Base-by-base conservation (phyloP, 352 stramenopile genomes). In the Phytopythium aichiense region DNA sequence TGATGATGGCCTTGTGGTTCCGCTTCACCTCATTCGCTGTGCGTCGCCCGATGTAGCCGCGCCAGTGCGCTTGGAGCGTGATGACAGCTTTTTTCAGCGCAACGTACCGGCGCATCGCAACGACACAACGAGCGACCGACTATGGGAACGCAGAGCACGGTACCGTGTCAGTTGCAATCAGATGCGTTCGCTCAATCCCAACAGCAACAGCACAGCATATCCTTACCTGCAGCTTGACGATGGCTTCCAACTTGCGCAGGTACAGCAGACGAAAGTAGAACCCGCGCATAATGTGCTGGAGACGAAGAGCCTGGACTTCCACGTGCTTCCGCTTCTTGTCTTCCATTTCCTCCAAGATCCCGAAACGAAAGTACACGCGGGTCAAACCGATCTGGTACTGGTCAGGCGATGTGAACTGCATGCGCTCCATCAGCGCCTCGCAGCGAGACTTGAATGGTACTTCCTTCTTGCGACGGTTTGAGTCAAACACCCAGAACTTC, bases 361-460 rank as follows among this genome's bases (percentile, higher is more conserved):
- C 83, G 66, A 84, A 87, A 6, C 81, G 81, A 33, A 95, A 92
- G 64, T 93, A 95, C 56, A 95, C 84, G 28, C 86, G 80, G 9
- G 81, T 91, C 37, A 77, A 55, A 22, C 84, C 84, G 50, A 87
- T 86, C 54, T 95, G 84, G 54, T 88, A 95, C 60, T 94, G 73
- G 46, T 87, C 76, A 15, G 86, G 84, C 5, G 79, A 81, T 28
- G 74, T 82, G 9, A 91, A 79, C 20, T 69, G 53, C 69, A 91
- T 81, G 40, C 77, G 84, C 42, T 73, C 58, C 80, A 92, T 89
- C 31, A 91, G 53, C 33, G 68, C 64, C 33, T 88, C 56, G 42
- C 82, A 89, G 20, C 72, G 71, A 18, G 81, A 66, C 22, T 76
- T 76, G 20, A 82, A 38, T 20, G 77, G 33, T 45, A 83, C 60